phyloP scores from a whole-genome alignment of 1,284 basidiomycete genomes.

The Malassezia obtusa region DNA sequence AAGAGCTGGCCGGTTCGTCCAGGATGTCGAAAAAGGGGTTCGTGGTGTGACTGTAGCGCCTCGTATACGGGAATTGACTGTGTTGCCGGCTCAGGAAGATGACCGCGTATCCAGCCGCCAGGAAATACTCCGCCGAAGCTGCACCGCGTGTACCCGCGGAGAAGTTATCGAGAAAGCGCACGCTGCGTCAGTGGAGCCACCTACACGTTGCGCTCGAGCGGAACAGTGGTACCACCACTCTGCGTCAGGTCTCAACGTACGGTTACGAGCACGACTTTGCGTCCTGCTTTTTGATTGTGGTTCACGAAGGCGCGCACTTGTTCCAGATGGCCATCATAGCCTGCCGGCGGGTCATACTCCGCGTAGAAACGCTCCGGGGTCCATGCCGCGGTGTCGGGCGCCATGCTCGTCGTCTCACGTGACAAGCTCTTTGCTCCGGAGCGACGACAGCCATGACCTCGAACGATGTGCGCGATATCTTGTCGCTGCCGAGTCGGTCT shows the following conservation, averaged over 20 bases:
- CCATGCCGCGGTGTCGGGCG: slow-evolving; percentile 2
- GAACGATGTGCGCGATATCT: slow-evolving; percentile 42
- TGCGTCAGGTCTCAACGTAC: slow-evolving; percentile 58
- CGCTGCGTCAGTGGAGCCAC: slow-evolving; percentile 54
- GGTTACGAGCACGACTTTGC: slow-evolving; percentile 82
- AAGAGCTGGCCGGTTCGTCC: slow-evolving; percentile 52
- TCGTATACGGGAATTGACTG: slow-evolving; percentile 87
- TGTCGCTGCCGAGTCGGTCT: slow-evolving; percentile 28
- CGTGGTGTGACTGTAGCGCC: slow-evolving; percentile 93
- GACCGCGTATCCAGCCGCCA: slow-evolving; percentile 82
- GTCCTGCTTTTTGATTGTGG: slow-evolving; percentile 57
- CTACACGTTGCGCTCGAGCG: slow-evolving; percentile 38
- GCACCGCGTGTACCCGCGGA: slow-evolving; percentile 94
- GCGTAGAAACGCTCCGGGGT: slow-evolving; percentile 13
- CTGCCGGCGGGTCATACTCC: slow-evolving; percentile 1
- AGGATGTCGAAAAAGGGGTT: slow-evolving; percentile 95
- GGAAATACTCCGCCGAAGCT: slow-evolving; percentile 94
- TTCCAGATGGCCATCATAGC: neutral
- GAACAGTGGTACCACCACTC: slow-evolving; percentile 46
- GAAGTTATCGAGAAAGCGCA: slow-evolving; percentile 96
- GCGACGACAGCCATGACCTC: slow-evolving; percentile 23
- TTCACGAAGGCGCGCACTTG: slow-evolving; percentile 56
- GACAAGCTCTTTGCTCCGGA: neutral
- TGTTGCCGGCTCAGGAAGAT: slow-evolving; percentile 97
- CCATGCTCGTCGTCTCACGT: neutral